Percentiles rank a stretch among this genome's conserved stretches.
Evolutionary conservation across 495 filamentous ascomycete genomes (phyloP).

Genomic region (Xanthoparmelia taractica): DNA sequence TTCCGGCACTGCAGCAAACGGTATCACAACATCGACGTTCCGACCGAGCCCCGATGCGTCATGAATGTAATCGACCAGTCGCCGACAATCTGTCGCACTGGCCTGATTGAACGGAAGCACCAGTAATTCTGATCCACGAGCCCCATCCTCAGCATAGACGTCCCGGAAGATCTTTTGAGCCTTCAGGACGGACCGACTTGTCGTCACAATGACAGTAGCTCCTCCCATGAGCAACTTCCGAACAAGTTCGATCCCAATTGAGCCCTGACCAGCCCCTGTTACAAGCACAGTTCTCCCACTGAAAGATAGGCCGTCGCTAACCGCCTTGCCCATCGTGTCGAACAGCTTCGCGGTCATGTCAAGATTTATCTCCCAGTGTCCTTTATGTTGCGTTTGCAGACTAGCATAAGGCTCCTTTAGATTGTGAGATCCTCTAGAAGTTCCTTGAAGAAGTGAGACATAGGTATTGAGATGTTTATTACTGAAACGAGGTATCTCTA

Average conservation of each 20-base stretch:
- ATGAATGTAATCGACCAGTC: constrained; percentile 92
- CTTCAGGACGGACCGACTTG: constrained; percentile 29
- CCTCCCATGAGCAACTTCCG: constrained; percentile 95
- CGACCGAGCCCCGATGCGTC: constrained; percentile 90
- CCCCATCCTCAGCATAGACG: constrained; percentile 11
- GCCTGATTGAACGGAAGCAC: constrained; percentile 99
- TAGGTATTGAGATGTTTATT: too few relatives aligned
- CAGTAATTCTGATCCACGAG: constrained; percentile 36
- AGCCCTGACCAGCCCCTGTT: constrained; percentile 96
- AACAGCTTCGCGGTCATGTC: constrained; percentile 95
- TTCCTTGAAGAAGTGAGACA: too few relatives aligned
- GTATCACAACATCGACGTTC: constrained; percentile 94
- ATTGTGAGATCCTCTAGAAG: too few relatives aligned
- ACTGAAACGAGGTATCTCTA: too few relatives aligned
- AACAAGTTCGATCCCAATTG: constrained; percentile 93
- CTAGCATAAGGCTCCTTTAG: too few relatives aligned
- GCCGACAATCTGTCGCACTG: constrained; percentile 92
- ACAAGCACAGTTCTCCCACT: constrained; percentile 93
- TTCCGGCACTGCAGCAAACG: constrained; percentile 95
- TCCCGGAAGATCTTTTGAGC: constrained; percentile 18
- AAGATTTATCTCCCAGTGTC: too few relatives aligned
- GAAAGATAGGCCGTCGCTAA: constrained; percentile 78
- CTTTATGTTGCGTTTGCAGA: too few relatives aligned
- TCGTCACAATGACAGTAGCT: constrained; percentile 92
- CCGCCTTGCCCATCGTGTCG: constrained; percentile 81